Percentiles rank a stretch among this genome's conserved stretches.
Conservation (phyloP, 352 stramenopile species). For the Globisporangium heterothallicum region DNA sequence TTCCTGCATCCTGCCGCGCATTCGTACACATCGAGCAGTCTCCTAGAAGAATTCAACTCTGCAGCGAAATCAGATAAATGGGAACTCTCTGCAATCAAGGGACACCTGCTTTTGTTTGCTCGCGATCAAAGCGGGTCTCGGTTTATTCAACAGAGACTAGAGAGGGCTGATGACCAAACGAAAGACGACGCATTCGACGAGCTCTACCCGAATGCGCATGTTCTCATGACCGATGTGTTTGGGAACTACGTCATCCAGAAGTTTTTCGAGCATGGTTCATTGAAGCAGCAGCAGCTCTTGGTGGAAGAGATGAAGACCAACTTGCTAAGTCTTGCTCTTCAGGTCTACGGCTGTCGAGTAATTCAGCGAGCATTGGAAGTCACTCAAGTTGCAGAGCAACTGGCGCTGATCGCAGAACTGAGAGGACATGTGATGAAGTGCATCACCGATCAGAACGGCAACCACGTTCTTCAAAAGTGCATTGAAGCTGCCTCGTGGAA, state of each 20-base stretch:
- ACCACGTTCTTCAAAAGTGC: constrained; percentile 99
- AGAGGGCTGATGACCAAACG: constrained; percentile 69
- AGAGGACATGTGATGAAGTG: constrained; percentile 86
- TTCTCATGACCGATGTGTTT: constrained; percentile 94
- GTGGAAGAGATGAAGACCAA: constrained; percentile 87
- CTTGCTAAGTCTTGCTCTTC: constrained; percentile 93
- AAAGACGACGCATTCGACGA: constrained; percentile 80
- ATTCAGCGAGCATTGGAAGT: constrained; percentile 93
- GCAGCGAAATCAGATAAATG: constrained; percentile 72
- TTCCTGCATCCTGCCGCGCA: constrained; percentile 52
- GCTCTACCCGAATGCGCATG: constrained; percentile 70
- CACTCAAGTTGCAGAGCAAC: constrained; percentile 63
- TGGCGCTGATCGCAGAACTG: constrained; percentile 75
- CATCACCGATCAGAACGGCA: constrained; percentile 97
- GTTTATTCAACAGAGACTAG: constrained; percentile 87
- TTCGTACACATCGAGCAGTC: constrained; percentile 60
- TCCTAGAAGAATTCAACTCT: constrained; percentile 80
- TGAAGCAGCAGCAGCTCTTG: constrained; percentile 84
- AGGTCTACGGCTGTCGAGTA: constrained; percentile 96
- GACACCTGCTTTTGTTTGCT: constrained; percentile 82
- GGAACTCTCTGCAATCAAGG: constrained; percentile 74
- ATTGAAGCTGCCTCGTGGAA: constrained; percentile 88
- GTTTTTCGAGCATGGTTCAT: constrained; percentile 92
- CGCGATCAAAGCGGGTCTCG: constrained; percentile 81
- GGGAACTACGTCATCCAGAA: constrained; percentile 99